Evolutionary conservation across 768 basidiomycete genomes (phyloP), one percentile per base, ranked within the genome.

Genomic region (Lactifluus piperatus): DNA sequence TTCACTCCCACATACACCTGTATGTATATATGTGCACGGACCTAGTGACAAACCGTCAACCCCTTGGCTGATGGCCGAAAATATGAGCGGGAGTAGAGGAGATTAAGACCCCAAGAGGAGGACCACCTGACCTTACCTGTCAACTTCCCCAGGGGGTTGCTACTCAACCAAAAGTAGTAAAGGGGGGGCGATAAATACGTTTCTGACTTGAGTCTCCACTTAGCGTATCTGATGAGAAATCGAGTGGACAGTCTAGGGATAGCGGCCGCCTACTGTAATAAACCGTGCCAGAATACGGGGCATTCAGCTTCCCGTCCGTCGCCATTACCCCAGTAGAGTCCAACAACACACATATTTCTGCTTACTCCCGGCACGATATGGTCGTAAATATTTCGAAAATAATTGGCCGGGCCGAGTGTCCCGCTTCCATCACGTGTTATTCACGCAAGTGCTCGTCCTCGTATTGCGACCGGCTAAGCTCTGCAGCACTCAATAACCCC

Each of bases 161-260:
- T 30, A 39, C 26, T 32, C 10, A 32, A 32, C 37, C 58, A 26
- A 55, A 60, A 60, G 58, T 50, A 27, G 54, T 60, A 55, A 44
- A 54, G 37, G 48, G 58, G 55, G 37, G 48, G 58, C 48, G 11
- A 26, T 30, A 45, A 22, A 60, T 60, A 45, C 43, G 58, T 55
- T 50, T 60, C 58, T 45, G 26, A 49, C 54, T 24, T 45, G 27
- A 16, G 20, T 30, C 47, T 55, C 20, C 11, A n/a, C 47, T 55
- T 27, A 43, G 58, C 50, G 56, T 30, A 36, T 57, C 56, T 57
- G 56, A 57, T 57, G 41, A 44, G 49, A 57, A 57, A 36, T 24
- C 29, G 41, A 56, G 24, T 27, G 5, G 43, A 44, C 56, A 32
- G 37, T 44, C 43, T 55, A 5, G 22, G 57, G 56, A 48, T 30